phyloP scores from a whole-genome alignment of 768 basidiomycete species.

The Sarcomyxa edulis region DNA sequence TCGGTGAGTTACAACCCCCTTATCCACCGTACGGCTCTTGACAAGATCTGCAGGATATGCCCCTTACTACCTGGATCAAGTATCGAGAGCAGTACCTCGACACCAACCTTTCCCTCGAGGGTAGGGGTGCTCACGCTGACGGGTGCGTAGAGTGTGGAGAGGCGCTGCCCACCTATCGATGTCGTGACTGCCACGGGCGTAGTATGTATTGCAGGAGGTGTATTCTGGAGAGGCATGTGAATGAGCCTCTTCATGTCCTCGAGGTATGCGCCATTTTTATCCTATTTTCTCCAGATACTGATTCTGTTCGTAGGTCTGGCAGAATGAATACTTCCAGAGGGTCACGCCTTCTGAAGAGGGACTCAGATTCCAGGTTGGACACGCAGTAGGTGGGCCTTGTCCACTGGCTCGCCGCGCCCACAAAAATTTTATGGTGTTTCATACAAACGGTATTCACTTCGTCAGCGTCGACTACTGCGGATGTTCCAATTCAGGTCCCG shows the following conservation, averaged over 20 bases:
- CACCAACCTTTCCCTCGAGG: conserved; percentile 9
- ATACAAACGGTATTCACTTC: conserved; percentile 18
- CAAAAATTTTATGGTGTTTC: conserved; percentile 9
- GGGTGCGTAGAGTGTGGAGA: conserved; percentile 5
- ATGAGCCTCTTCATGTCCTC: conserved; percentile 5
- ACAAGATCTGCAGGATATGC: conserved; percentile 10
- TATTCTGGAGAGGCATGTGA: conserved; percentile 8
- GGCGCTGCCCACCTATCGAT: conserved; percentile 4
- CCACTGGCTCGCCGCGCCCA: conserved; percentile 1
- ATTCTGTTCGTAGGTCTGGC: conserved; percentile 12
- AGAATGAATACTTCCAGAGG: conserved; percentile 10
- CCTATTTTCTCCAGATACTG: background rate
- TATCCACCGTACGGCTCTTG: background rate
- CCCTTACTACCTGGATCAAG: conserved; percentile 7
- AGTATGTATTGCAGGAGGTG: conserved; percentile 10
- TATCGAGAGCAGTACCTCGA: conserved; percentile 12
- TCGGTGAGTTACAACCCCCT: conserved; percentile 7
- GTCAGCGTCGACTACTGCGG: conserved; percentile 17
- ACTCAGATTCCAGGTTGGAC: conserved; percentile 15
- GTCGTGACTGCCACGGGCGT: conserved; percentile 10
- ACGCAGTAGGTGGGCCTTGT: conserved; percentile 9
- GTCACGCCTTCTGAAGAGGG: conserved; percentile 4
- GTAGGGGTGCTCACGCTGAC: conserved; percentile 8
- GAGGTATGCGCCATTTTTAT: background rate
- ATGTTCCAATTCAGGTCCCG: conserved; percentile 11